phyloP scores from a whole-genome alignment of 2,329 filamentous ascomycete genomes.

The Xylaria multiplex region DNA sequence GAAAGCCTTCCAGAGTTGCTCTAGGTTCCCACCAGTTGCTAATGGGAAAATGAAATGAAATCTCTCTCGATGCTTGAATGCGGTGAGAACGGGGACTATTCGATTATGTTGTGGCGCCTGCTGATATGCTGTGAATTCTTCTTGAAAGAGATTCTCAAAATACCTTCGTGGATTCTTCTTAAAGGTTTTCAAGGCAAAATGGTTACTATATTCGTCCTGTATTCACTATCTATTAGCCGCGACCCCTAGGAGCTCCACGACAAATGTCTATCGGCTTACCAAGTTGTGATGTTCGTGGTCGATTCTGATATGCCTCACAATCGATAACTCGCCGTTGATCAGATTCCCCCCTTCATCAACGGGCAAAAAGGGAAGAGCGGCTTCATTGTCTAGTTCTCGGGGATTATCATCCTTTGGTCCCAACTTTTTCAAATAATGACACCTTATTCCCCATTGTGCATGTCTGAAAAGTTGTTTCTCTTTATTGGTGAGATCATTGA shows the following conservation, averaged over 20 bases:
- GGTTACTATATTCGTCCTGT: not conserved
- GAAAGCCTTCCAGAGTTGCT: constrained; percentile 24
- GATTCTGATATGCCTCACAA: constrained; percentile 17
- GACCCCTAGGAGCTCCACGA: not conserved
- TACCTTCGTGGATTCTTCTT: not conserved
- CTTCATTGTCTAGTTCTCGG: constrained; percentile 21
- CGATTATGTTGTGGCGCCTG: constrained; percentile 24
- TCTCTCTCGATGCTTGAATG: constrained; percentile 26
- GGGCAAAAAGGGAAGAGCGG: constrained; percentile 24
- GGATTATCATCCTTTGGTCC: not conserved
- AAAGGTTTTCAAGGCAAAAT: constrained; percentile 33
- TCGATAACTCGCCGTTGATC: not conserved
- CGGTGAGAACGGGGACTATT: constrained; percentile 33
- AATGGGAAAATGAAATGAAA: constrained; percentile 36
- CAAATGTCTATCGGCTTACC: constrained; percentile 10
- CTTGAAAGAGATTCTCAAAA: constrained; percentile 8
- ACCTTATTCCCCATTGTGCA: constrained; percentile 17
- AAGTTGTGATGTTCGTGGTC: constrained; percentile 28
- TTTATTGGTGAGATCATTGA: constrained; percentile 10
- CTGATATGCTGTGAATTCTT: constrained; percentile 25
- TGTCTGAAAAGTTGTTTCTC: constrained; percentile 24
- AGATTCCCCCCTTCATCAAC: not conserved
- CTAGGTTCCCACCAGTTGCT: constrained; percentile 27
- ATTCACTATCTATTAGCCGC: not conserved
- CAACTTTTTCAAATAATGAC: constrained; percentile 19